Base-by-base conservation (phyloP, 1,284 basidiomycete genomes). In the Hymenochaete sp. region DNA sequence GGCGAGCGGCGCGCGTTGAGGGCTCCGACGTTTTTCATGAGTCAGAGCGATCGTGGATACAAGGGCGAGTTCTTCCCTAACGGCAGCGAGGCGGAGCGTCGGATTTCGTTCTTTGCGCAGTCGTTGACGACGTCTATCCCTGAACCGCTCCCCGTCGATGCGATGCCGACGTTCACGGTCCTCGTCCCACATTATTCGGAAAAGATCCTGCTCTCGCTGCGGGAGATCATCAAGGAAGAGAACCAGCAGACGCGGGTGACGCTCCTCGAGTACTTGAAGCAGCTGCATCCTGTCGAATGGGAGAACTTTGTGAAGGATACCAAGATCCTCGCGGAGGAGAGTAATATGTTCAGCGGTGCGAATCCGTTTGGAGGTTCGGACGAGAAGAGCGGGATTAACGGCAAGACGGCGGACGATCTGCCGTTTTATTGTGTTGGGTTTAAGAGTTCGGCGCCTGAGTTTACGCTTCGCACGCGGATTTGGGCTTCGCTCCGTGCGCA, bases 301-400 rank as follows among this genome's bases (percentile, higher is more conserved):
- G 92, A 97, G 69, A 98, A 98, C 66, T 98, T 98, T 56, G 95
- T 98, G 59, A 93, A 93, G 70, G 95, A 98, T 63, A 98, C 96
- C 62, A 98, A 96, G 75, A 98, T 98, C 55, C 74, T 98, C 42
- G 95, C 95, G 1, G 93, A 98, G 64, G 95, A 98, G 65, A 88
- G 91, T 10, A 81, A 82, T 31, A 82, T 87, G 69, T 91, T 84
- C 62, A 85, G 83, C 52, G 87, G 84, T 27, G 69, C 76, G 45
- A 81, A 77, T 58, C 88, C 90, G 1, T 89, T 89, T 59, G 80
- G 79, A 49, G 69, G 71, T 10, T 52, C 56, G 13, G 91, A 95
- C 63, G 93, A 96, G 65, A 96, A 97, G 67, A 79, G 72, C 14
- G 66, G 67, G 38, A n/a, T n/a, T n/a, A 59, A 62, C 33, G 71